Evolutionary conservation across 2,329 filamentous ascomycete genomes (phyloP).

Genomic region (Lecanicillium sp.): DNA sequence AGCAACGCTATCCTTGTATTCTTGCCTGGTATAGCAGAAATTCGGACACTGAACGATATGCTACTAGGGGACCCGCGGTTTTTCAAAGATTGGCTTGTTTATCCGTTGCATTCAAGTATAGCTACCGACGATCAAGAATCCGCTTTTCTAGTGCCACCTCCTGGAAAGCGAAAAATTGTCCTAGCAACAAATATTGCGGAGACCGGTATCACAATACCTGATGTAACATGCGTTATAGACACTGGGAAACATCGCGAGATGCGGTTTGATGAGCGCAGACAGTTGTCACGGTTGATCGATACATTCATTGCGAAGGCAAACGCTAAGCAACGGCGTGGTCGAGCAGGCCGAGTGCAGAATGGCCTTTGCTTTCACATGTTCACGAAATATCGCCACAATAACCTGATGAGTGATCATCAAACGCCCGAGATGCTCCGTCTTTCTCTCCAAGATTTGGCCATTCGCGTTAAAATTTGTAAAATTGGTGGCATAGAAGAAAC

Average conservation of each 20-base stretch:
- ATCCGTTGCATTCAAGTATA: slow-evolving; percentile 88
- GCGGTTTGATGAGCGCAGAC: slow-evolving; percentile 88
- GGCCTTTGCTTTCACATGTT: slow-evolving; percentile 95
- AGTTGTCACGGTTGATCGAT: slow-evolving; percentile 84
- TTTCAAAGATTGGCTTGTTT: slow-evolving; percentile 69
- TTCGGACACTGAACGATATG: slow-evolving; percentile 79
- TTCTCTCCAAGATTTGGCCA: slow-evolving; percentile 88
- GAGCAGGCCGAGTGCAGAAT: slow-evolving; percentile 91
- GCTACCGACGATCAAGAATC: slow-evolving; percentile 94
- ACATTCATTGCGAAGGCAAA: slow-evolving; percentile 94
- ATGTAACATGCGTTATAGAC: slow-evolving; percentile 94
- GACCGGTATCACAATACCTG: slow-evolving; percentile 96
- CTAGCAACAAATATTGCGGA: slow-evolving; percentile 97
- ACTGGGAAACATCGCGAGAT: slow-evolving; percentile 96
- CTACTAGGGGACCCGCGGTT: slow-evolving; percentile 71
- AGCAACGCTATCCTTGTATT: slow-evolving; percentile 94
- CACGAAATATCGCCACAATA: slow-evolving; percentile 81
- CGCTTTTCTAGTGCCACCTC: slow-evolving; percentile 78
- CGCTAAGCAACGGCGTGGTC: slow-evolving; percentile 86
- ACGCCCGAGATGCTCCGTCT: slow-evolving; percentile 93
- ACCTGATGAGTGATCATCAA: slow-evolving; percentile 80
- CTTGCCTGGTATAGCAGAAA: slow-evolving; percentile 88
- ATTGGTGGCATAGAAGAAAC: slow-evolving; percentile 90
- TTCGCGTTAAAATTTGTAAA: slow-evolving; percentile 96
- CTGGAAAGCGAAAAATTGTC: slow-evolving; percentile 82